These are phyloP conservation scores for Chaetomium cochliodes DNA, from an alignment of 495 filamentous ascomycete species.

Conservation along the genomic window DNA sequence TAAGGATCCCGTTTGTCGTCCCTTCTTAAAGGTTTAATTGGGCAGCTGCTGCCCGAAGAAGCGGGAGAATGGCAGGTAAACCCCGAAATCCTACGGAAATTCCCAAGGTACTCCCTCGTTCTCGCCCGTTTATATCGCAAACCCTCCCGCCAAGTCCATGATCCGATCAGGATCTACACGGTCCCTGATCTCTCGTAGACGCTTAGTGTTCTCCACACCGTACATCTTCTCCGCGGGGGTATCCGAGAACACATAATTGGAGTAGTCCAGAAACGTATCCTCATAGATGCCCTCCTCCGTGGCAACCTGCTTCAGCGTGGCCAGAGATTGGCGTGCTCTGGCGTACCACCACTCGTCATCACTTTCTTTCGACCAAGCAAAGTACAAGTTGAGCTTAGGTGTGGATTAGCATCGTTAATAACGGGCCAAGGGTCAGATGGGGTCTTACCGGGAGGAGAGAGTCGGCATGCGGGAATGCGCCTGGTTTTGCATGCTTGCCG, in stretches of 20 bases:
- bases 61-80: background rate
- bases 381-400: slow-evolving; percentile 29
- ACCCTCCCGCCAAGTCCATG: slow-evolving; percentile 34
- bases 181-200: slow-evolving; percentile 24
- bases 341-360: slow-evolving; percentile 31
- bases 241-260: slow-evolving; percentile 29
- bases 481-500: slow-evolving; percentile 28
- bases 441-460: slow-evolving; percentile 31
- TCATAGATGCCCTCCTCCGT: slow-evolving; percentile 30
- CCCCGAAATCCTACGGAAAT: no score
- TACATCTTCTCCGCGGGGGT: slow-evolving; percentile 26
- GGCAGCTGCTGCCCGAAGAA: background rate
- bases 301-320: slow-evolving; percentile 24
- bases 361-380: slow-evolving; percentile 22
- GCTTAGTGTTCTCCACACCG: slow-evolving; percentile 23
- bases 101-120: no score
- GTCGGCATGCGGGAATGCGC: slow-evolving; percentile 28
- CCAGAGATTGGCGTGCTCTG: slow-evolving; percentile 21
- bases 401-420: background rate
- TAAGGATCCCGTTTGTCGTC: background rate
- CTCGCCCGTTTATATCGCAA: slow-evolving; percentile 20
- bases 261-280: slow-evolving; percentile 20
- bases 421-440: background rate
- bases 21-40: background rate
- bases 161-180: slow-evolving; percentile 24